Base-by-base conservation (phyloP, 192 early-diverging fungal species). In the Radiomyces spectabilis region DNA sequence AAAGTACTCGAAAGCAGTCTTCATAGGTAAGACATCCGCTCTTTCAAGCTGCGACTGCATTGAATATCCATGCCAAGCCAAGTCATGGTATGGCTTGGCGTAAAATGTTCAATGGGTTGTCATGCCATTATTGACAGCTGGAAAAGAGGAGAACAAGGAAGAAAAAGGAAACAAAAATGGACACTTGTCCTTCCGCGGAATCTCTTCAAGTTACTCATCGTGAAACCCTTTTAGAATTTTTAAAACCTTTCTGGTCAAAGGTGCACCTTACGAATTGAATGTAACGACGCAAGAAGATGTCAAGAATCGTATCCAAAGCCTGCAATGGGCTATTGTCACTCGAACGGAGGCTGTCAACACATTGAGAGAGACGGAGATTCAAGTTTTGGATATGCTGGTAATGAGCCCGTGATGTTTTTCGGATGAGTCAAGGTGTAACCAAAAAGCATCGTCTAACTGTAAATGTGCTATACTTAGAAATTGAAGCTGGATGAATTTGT, bases 161-260 rank as follows among this genome's bases (percentile, higher is more conserved):
- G 24, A 43, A 43, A 43, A 43, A 1, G 10, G 6, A 9, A 16
- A 43, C 18, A 9, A 5, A 16, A 39, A 39, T 39, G 38, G 38
- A 19, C 8, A n/a, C n/a, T n/a, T n/a, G n/a, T n/a, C n/a, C n/a
- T n/a, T n/a, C n/a, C n/a, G n/a, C n/a, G n/a, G n/a, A n/a, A n/a
- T n/a, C n/a, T n/a, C n/a, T n/a, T n/a, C n/a, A n/a, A n/a, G n/a
- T n/a, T n/a, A n/a, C n/a, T 32, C 24, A 27, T 43, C 8, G 3
- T 47, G 4, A 13, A 38, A 21, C 25, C 48, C 25, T 22, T 46
- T 48, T 39, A 66, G 67, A 37, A 69, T 69, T 15, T 69, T 48
- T 19, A 62, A 69, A 31, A 69, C 55, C 19, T 69, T 69, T 32
- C 30, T 69, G 5, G 48, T 39, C 15, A 33, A 42, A 16, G 67